Evolutionary conservation across 768 basidiomycete species (phyloP).

Genomic region (Trichaptum fuscoviolaceum): DNA sequence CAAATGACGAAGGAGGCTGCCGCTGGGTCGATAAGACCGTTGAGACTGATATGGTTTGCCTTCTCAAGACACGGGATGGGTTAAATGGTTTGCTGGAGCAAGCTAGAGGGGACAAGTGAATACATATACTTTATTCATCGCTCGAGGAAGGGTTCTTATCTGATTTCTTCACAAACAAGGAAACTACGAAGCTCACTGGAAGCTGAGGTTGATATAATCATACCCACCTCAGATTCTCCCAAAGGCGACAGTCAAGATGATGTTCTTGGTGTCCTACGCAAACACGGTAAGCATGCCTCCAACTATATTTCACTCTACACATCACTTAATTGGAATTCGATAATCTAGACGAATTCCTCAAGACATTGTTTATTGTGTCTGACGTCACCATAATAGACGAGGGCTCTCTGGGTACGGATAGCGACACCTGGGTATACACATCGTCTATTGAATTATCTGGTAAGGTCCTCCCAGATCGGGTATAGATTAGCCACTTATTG

Average conservation of each 20-base stretch:
- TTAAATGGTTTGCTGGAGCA: constrained; percentile 70
- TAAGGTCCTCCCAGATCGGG: constrained; percentile 11
- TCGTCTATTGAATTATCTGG: constrained; percentile 31
- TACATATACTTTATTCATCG: constrained; percentile 4
- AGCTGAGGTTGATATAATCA: constrained; percentile 62
- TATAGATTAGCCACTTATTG: constrained; percentile 22
- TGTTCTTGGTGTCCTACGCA: constrained; percentile 41
- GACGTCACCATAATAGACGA: constrained; percentile 51
- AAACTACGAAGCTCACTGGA: constrained; percentile 72
- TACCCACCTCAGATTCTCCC: constrained; percentile 34
- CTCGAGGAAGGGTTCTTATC: not conserved
- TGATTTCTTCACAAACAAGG: constrained; percentile 31
- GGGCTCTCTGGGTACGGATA: constrained; percentile 32
- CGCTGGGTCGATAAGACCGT: constrained; percentile 60
- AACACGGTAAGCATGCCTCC: constrained; percentile 19
- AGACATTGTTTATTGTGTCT: constrained; percentile 79
- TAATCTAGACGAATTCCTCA: constrained; percentile 53
- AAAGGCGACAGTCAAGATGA: constrained; percentile 19
- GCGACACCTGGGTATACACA: constrained; percentile 46
- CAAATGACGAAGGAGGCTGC: constrained; percentile 24
- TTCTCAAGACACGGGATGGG: constrained; percentile 54
- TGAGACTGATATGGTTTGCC: constrained; percentile 54
- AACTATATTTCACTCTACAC: constrained; percentile 1
- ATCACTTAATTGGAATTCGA: not conserved
- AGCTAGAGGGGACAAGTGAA: constrained; percentile 71